These are phyloP conservation scores for Colletotrichum sp. DNA, from an alignment of 2,329 filamentous ascomycete species.

Conservation along the genomic window DNA sequence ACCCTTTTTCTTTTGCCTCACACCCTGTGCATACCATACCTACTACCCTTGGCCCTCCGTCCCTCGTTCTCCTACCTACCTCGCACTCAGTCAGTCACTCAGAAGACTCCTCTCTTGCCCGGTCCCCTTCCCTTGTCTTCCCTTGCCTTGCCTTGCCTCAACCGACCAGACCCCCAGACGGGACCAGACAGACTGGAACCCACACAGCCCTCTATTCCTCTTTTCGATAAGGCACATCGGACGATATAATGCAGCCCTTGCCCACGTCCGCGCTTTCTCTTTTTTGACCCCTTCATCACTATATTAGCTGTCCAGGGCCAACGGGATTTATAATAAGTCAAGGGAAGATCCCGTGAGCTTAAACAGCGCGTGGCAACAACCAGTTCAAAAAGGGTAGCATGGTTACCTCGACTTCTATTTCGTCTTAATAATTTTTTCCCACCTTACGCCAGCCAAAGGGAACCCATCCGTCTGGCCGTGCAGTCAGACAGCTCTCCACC, in stretches of 20 bases:
- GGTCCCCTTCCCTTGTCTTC: background rate
- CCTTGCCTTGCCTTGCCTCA: background rate
- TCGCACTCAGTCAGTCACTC: background rate
- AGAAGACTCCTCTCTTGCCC: background rate
- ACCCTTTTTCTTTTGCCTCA: constrained; percentile 20
- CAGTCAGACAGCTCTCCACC: constrained; percentile 18
- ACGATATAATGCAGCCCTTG: constrained; percentile 52
- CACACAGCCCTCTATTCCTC: constrained; percentile 26
- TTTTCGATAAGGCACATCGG: constrained; percentile 47
- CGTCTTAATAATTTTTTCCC: constrained; percentile 20
- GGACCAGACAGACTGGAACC: constrained; percentile 12
- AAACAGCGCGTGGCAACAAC: constrained; percentile 15
- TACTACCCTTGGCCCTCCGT: constrained; percentile 32
- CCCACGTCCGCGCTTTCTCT: constrained; percentile 35
- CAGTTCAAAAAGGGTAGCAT: constrained; percentile 19
- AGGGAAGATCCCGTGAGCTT: constrained; percentile 32
- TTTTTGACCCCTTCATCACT: constrained; percentile 36
- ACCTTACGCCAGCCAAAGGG: constrained; percentile 12
- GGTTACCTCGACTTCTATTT: constrained; percentile 18
- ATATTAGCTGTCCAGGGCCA: constrained; percentile 37
- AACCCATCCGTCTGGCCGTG: constrained; percentile 10
- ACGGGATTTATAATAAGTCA: constrained; percentile 36
- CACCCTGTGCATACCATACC: constrained; percentile 4
- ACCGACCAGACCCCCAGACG: constrained; percentile 6
- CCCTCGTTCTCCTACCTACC: background rate